phyloP scores from a whole-genome alignment of 148 eudicot species.

The Nyssa sinensis region DNA sequence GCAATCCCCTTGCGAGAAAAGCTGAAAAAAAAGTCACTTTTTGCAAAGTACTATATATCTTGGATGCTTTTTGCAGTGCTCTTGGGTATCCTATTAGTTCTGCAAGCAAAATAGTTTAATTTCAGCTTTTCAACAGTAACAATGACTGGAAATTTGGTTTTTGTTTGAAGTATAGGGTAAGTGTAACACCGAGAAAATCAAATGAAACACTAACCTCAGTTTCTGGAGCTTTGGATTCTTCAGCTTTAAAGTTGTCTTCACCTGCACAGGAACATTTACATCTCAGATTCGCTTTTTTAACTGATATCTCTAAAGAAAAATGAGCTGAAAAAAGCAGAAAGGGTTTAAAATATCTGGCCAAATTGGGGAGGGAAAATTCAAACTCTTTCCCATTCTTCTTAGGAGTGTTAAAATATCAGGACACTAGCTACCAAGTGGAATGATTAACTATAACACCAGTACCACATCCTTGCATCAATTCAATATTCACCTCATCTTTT shows the following conservation, averaged over 20 bases:
- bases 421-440: no score
- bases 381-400: background rate
- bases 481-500: background rate
- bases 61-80: background rate
- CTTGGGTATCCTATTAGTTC: conserved; percentile 12
- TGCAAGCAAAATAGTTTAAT: conserved; percentile 1
- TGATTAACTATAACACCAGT: background rate
- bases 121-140: background rate
- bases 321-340: background rate
- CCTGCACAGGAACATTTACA: conserved; percentile 37
- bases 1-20: background rate
- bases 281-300: background rate
- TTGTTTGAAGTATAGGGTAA: background rate
- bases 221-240: conserved; percentile 58
- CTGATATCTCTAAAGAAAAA: background rate
- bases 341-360: no score
- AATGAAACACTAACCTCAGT: conserved; percentile 43
- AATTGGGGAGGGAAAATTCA: background rate
- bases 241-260: conserved; percentile 52
- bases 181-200: background rate
- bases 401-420: background rate
- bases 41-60: background rate
- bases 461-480: background rate
- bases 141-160: background rate
- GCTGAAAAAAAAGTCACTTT: background rate